Base-by-base conservation (phyloP, 495 filamentous ascomycete species). In the Lepidopterella palustris region DNA sequence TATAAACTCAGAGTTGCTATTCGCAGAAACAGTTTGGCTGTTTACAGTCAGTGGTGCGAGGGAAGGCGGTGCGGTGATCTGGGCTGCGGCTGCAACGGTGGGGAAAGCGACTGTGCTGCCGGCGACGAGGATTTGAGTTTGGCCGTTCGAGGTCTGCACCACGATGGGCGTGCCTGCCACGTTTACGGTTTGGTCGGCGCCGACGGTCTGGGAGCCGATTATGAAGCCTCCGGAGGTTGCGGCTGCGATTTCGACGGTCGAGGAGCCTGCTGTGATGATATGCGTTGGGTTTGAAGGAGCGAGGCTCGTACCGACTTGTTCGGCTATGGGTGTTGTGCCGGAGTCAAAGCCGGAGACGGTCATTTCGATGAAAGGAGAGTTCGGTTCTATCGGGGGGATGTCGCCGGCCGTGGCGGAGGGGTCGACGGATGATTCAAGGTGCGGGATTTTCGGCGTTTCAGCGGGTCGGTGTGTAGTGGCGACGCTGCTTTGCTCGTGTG, bases 91-190 rank as follows among this genome's bases (percentile, higher is more conserved):
- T 2, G 9, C 18, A 15, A 15, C 13, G 35, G 27, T 15, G 10
- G n/a, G 6, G 52, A 67, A 26, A 0, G 56, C 24, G 15, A 66
- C n/a, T 21, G 57, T 63, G 6, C 32, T 15, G 13, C 55, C 48
- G 4, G 27, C 59, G 21, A 66, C 47, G 42, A 63, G 25, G 20
- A 63, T 42, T 39, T 63, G 29, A 2, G 60, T 60, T 26, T 10
- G 11, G 42, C 60, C 64, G 25, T 23, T n/a, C 25, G 55, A 40
- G 3, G 60, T 63, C 23, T 60, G 55, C 18, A 66, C 55, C 3
- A 60, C 64, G 25, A 66, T 28, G 23, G 64, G 64, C 5, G 55
- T 66, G 35, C 62, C 56, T 40, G 60, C 56, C 5, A 66, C 51
- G 0, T 32, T 66, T 5, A 66, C 29, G 23, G 64, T 66, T 24